Evolutionary conservation across 352 stramenopile genomes (phyloP).

Genomic region (Globisporangium carolinianum): DNA sequence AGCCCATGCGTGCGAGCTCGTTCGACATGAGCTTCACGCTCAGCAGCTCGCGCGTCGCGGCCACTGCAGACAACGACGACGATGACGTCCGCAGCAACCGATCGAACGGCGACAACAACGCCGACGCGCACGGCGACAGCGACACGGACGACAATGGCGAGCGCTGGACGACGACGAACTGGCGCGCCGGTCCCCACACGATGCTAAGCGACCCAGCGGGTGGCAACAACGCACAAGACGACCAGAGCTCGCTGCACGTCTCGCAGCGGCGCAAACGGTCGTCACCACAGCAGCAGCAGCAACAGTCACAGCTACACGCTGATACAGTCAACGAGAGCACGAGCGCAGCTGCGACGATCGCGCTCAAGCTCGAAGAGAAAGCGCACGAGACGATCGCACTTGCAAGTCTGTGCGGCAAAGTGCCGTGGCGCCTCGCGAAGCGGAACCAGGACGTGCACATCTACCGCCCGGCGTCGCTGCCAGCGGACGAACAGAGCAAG

Average conservation of each 20-base stretch:
- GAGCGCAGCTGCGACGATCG: slow-evolving; percentile 41
- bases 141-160: slow-evolving; percentile 16
- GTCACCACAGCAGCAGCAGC: not conserved
- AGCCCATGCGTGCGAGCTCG: slow-evolving; percentile 81
- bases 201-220: slow-evolving; percentile 8
- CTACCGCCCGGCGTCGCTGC: slow-evolving; percentile 45
- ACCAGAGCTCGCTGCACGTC: slow-evolving; percentile 9
- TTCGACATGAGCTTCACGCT: slow-evolving; percentile 87
- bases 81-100: slow-evolving; percentile 9
- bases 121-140: not conserved
- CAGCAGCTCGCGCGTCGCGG: slow-evolving; percentile 33
- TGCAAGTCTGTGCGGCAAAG: slow-evolving; percentile 43
- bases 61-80: slow-evolving; percentile 13
- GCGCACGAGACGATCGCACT: slow-evolving; percentile 59
- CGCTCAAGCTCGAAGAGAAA: slow-evolving; percentile 62
- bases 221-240: not conserved
- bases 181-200: slow-evolving; percentile 7
- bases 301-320: not conserved
- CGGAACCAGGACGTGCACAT: slow-evolving; percentile 79
- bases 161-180: slow-evolving; percentile 16
- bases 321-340: slow-evolving; percentile 8
- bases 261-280: slow-evolving; percentile 6
- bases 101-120: not conserved
- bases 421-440: slow-evolving; percentile 64
- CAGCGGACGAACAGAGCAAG: slow-evolving; percentile 40